phyloP scores from a whole-genome alignment of 768 basidiomycete species.

The Suillus weaverae region DNA sequence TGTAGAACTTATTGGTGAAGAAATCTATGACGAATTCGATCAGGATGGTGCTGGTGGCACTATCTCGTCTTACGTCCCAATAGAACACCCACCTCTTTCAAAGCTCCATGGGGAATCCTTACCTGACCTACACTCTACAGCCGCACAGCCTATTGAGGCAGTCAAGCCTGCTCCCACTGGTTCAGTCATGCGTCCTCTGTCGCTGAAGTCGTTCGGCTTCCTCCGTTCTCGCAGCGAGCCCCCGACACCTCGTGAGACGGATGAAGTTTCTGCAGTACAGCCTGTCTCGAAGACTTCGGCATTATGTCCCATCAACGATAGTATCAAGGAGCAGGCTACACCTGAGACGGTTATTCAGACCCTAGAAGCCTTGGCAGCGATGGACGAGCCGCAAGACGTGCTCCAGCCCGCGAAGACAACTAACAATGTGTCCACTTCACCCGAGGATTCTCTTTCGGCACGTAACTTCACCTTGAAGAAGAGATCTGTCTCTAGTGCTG shows the following conservation, averaged over 20 bases:
- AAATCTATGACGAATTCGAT: constrained; percentile 92
- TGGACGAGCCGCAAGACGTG: constrained; percentile 9
- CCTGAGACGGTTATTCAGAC: background rate
- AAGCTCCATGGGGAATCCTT: constrained; percentile 25
- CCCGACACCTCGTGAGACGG: constrained; percentile 46
- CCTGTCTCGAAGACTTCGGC: background rate
- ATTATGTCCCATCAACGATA: background rate
- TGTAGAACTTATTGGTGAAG: constrained; percentile 86
- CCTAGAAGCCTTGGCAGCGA: background rate
- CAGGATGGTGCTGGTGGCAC: constrained; percentile 68
- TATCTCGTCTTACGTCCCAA: constrained; percentile 42
- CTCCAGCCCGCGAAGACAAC: background rate
- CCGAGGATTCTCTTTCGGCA: background rate
- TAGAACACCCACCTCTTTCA: constrained; percentile 28
- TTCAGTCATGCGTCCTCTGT: constrained; percentile 39
- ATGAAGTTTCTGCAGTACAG: constrained; percentile 4
- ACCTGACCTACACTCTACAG: constrained; percentile 10
- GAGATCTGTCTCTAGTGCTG: constrained; percentile 16
- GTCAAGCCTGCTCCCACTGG: constrained; percentile 19
- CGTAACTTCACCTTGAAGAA: constrained; percentile 16
- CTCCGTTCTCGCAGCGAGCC: constrained; percentile 60
- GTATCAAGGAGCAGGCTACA: background rate
- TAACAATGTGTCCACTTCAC: constrained; percentile 5
- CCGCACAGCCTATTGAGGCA: background rate
- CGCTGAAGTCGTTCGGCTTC: constrained; percentile 49